phyloP scores from a whole-genome alignment of 306 rosid genomes.

The Casuarina equisetifolia region DNA sequence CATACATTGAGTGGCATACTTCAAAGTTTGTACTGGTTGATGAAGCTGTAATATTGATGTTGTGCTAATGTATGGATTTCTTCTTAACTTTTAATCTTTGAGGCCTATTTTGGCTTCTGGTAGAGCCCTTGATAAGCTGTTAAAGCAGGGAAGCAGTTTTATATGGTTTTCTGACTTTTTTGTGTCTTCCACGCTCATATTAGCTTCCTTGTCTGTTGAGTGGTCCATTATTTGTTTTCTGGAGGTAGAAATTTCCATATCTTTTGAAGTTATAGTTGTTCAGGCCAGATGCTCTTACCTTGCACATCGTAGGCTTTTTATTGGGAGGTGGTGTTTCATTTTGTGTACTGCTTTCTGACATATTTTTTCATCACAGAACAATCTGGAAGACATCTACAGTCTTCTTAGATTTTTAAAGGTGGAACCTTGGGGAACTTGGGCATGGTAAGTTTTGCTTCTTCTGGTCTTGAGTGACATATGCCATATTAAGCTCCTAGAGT shows the following conservation, averaged over 20 bases:
- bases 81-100: background rate
- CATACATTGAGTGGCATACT: background rate
- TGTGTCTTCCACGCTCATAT: background rate
- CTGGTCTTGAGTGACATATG: constrained; percentile 5
- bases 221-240: background rate
- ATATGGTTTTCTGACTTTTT: background rate
- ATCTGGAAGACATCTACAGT: constrained; percentile 85
- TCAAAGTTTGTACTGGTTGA: background rate
- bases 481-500: background rate
- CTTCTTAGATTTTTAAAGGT: constrained; percentile 90
- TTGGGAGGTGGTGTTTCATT: constrained; percentile 21
- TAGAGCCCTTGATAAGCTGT: background rate
- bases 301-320: constrained; percentile 5
- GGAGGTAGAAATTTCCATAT: background rate
- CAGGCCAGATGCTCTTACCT: background rate
- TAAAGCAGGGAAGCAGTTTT: background rate
- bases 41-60: background rate
- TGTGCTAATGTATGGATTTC: background rate
- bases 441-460: constrained; percentile 56
- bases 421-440: constrained; percentile 99
- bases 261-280: background rate
- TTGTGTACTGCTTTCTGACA: constrained; percentile 38
- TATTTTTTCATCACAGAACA: constrained; percentile 61
- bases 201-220: background rate
- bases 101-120: background rate